Base-by-base conservation (phyloP, 140 eudicot species). In the Stevia rebaudiana region DNA sequence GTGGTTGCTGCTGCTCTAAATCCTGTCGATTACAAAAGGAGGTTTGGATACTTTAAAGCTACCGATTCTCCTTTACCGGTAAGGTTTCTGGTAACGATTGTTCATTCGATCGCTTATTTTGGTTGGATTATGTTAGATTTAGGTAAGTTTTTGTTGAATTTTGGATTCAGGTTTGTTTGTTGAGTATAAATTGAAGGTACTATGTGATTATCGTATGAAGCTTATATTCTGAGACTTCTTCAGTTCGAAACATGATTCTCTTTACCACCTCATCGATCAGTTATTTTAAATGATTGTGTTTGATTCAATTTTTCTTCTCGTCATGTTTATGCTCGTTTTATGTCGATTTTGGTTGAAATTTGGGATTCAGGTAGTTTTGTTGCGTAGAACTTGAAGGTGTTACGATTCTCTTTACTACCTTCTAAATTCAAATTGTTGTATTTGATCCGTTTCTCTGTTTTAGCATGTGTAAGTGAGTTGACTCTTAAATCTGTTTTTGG, bases 1-100 rank as follows among this genome's bases (percentile, higher is more conserved):
- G 98, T 90, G 8, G 78, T 61, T 39, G 98, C 96, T 42, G 98
- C 96, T 67, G 95, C 96, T 67, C 80, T 91, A n/a, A 91, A 87
- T 65, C 96, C 96, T 42, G 79, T 91, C 57, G 98, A 91, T 67
- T 87, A 39, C 73, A 87, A 85, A 81, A 52, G 98, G 57, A 79
- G 90, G 43, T 55, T 66, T 4, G 96, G 98, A 28, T 69, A 72
- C 67, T 72, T 87, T 37, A 87, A 87, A 79, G 81, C 86, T 72
- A 42, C 88, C 71, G 97, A 90, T 77, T 77, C 97, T 0, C 89
- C 88, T 63, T 83, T 87, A 50, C 97, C 97, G 59, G 97, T 90
- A 78, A 77, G 24, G 0, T 42, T 28, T 31, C 0, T 49, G 23
- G n/a, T 59, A 9, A 42, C 36, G 8, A 41, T 5, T 41, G 15